Evolutionary conservation across 192 early-diverging fungal genomes (phyloP), one percentile per base, ranked within the genome.

Genomic region (Tieghemiomyces parasiticus): DNA sequence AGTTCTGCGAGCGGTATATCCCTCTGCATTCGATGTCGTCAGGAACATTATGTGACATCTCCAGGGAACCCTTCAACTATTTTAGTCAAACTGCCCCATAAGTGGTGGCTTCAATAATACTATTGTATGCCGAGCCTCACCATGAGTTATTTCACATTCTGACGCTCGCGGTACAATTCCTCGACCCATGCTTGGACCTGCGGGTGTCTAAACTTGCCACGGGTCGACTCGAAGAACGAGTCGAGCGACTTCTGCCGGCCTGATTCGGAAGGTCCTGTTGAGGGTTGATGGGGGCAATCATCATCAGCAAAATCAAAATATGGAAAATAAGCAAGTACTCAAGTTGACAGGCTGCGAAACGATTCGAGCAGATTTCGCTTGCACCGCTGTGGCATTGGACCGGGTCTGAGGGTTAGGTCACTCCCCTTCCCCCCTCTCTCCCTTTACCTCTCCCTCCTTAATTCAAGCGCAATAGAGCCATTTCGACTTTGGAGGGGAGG

Each of bases 181-280:
- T 90, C 82, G 13, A 78, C 93, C 91, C 91, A 91, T 25, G 69
- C 71, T 42, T 78, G 76, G 14, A 93, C 84, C 58, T 79, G 80
- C 20, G 91, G 89, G 58, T 96, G 91, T 58, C 65, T 66, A 67
- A 96, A 94, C 53, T 87, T 86, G 45, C 82, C 90, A 19, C 62
- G 65, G 0, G 93, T 94, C 4, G 81, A 82, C 10, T 81, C 80
- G 59, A 91, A 94, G 61, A 96, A 96, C 26, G 70, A 71, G 58
- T 90, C 80, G 24, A 95, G 67, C 24, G 65, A 56, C 42, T 77
- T 78, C 6, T 69, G 61, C 44, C 85, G 80, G 22, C 74, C 80
- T 78, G 66, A n/a, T 47, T 3, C 46, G 8, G 3, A 6, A 1
- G 20, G 8, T 47, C 46, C 19, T 47, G 46, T 47, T 24, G 25